Evolutionary conservation across 495 filamentous ascomycete species (phyloP), one percentile per base, ranked within the genome.

Genomic region (Peziza echinospora): DNA sequence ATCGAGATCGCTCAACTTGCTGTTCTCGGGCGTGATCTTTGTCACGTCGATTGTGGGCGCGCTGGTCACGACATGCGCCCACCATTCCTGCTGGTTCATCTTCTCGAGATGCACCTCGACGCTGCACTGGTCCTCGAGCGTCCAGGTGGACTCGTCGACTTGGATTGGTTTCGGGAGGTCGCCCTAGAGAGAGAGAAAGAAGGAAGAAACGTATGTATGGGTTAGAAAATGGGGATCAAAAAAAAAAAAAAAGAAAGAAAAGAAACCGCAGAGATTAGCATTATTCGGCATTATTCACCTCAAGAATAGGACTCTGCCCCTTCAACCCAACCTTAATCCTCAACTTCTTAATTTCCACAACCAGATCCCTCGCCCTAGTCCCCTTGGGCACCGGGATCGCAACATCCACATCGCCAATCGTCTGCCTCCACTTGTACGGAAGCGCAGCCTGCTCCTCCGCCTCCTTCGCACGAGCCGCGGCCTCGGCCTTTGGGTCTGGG

Each of bases 371-470:
- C n/a, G 73, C 82, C 60, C 84, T 85, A 52, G 93, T 64, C 52
- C 80, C 89, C 19, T 68, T 76, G 1, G 86, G 74, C 2, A 97
- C 74, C 5, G 75, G 64, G 45, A 86, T 64, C 24, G 71, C 78
- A 50, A 97, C 64, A 56, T 96, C 86, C 51, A 94, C 64, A 53
- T 96, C 91, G 49, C 71, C 68, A 63, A 97, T 94, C n/a, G 79
- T 85, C 63, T 97, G 89, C 2, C 73, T 82, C 89, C 89, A 97
- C 65, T 89, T 84, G 76, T 97, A 97, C 3, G 89, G 89, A 8
- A 97, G 77, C 37, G 77, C 71, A 19, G 80, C 83, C 67, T 97
- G 89, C 63, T 96, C 89, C 26, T 76, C 80, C 24, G 70, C 71
- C 63, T 97, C 84, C 60, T 78, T 77, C 47, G 73, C 77, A 58